Base-by-base conservation (phyloP, 306 rosid genomes). In the Pyrus communis region DNA sequence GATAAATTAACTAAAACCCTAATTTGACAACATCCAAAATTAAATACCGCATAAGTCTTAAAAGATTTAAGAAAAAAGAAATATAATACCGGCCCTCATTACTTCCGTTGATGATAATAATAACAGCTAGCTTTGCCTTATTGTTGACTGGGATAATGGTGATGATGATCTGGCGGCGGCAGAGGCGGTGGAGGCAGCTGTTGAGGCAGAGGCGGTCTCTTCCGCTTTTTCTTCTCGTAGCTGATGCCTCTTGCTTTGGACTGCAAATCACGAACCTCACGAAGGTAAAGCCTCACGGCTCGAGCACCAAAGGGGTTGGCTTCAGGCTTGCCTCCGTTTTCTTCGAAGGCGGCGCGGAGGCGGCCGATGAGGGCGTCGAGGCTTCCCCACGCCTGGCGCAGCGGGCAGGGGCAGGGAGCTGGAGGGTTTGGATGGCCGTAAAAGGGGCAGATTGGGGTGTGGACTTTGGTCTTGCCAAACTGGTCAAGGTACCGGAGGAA, bases 231-330 rank as follows among this genome's bases (percentile, higher is more conserved):
- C 88, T 96, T 96, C 85, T 96, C 98, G 59, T 96, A 96, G 75
- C 99, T 96, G 52, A 96, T 96, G 11, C 99, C 99, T 81, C 99
- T 88, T 23, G 99, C 99, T 79, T 96, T 96, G 22, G 99, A 96
- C 83, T 96, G 99, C 77, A 96, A 84, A 82, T 92, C 99, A 11
- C 99, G 89, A 74, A 96, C 99, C 85, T 96, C 99, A 2, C 99
- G 97, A 59, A 96, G 98, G 75, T 89, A 96, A 17, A 96, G 99
- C 58, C 99, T 80, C 2, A 96, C 97, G 0, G 99, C 99, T 46
- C 99, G 82, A 33, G 99, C 98, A 10, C 99, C 99, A 75, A 96
- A 96, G 0, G 99, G 99, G 80, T 96, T 96, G 1, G 90, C 91
- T 51, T 96, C 99, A 0, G 97, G 94, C 67, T 92, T 91, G 21